Conservation (phyloP, 345 rosid genomes). For the Atalantia buxifolia region DNA sequence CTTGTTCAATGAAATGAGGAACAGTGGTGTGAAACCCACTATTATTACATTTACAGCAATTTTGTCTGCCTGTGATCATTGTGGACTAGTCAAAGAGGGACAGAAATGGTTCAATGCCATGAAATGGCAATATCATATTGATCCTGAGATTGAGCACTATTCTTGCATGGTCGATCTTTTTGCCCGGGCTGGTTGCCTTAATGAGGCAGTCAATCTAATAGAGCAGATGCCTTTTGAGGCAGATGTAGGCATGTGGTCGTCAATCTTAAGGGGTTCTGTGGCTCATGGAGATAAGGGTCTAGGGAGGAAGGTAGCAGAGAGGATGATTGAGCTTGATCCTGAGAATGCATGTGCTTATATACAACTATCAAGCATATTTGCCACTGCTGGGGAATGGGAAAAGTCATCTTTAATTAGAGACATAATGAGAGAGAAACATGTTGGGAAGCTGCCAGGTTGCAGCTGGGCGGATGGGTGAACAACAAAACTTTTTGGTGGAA, state of each 20-base stretch:
- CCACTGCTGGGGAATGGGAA: constrained; percentile 81
- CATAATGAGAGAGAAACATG: constrained; percentile 42
- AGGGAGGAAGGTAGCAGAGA: constrained; percentile 67
- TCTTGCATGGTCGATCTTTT: constrained; percentile 83
- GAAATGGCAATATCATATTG: constrained; percentile 51
- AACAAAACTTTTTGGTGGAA: background rate
- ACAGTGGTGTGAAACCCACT: constrained; percentile 49
- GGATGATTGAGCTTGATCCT: constrained; percentile 75
- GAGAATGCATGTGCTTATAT: constrained; percentile 71
- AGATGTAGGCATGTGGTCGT: constrained; percentile 73
- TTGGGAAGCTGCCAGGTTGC: constrained; percentile 50
- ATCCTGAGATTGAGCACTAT: constrained; percentile 68
- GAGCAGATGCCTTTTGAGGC: constrained; percentile 56
- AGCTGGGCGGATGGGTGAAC: constrained; percentile 47
- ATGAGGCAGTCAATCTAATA: constrained; percentile 57
- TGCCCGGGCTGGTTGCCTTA: constrained; percentile 69
- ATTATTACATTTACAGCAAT: constrained; percentile 56
- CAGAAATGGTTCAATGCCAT: constrained; percentile 55
- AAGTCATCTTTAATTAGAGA: constrained; percentile 54
- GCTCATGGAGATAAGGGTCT: constrained; percentile 57
- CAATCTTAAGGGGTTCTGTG: constrained; percentile 74
- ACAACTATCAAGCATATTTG: constrained; percentile 61
- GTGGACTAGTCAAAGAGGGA: constrained; percentile 80
- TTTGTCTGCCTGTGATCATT: constrained; percentile 76
- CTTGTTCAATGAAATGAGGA: constrained; percentile 68